Base-by-base conservation (phyloP, 163 green algal genomes). In the Prototheca stagnorum region DNA sequence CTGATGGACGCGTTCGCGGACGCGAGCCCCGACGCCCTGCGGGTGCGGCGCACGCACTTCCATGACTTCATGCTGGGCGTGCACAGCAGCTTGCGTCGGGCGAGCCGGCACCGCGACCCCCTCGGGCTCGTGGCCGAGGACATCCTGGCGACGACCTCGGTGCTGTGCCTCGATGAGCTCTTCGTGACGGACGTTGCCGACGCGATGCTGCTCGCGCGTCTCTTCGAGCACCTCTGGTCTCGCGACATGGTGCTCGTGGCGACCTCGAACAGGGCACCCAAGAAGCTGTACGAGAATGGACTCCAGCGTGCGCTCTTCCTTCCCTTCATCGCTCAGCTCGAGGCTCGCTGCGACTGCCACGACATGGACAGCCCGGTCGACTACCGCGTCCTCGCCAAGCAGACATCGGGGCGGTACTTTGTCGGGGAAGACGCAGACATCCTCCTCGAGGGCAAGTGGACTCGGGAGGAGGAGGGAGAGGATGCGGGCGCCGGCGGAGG, bases 51-150 rank as follows among this genome's bases (percentile, higher is more conserved):
- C 24, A 81, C 68, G 0, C 89, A 97, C 62, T 99, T 93, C 62
- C 89, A 97, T 47, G 82, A 95, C 58, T 97, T 97, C 74, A 98
- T 98, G 90, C 67, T 96, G 43, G 78, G 87, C 21, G 75, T 97
- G n/a, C 90, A 99, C 61, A 29, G 39, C 2, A 52, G 54, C n/a
- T 64, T 96, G 48, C 67, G 65, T 6, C 31, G 20, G 2, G 34
- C 47, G 19, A n/a, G 24, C 8, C 23, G 22, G 11, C 42, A 20
- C 28, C 17, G 33, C 4, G 62, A 71, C 51, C 62, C 62, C 5
- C 53, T 67, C 22, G 22, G 48, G 47, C n/a, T 31, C 21, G 71
- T 81, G 17, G 73, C 70, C 14, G 49, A 72, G 19, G 39, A 48
- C 19, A 43, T 81, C 20, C 66, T 59, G 5, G 24, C 47, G 19